Evolutionary conservation across 2,329 filamentous ascomycete species (phyloP).

Genomic region (Fusarium duplospermum): DNA sequence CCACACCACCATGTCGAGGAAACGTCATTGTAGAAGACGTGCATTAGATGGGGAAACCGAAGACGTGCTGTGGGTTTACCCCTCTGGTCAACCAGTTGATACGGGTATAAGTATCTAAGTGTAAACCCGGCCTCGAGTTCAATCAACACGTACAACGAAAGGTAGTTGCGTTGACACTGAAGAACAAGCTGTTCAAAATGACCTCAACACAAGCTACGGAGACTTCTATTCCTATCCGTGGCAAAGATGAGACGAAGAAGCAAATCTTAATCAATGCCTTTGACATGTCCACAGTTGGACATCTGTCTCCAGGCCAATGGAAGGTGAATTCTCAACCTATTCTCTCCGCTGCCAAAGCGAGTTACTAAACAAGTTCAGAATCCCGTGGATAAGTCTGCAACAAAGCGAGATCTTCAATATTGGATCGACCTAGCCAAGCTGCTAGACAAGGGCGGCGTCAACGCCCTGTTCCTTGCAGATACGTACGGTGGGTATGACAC

Average conservation of each 20-base stretch:
- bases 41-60: background rate
- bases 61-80: conserved; percentile 1
- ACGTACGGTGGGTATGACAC: conserved; percentile 74
- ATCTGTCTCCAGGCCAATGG: conserved; percentile 75
- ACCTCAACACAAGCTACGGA: background rate
- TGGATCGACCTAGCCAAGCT: conserved; percentile 74
- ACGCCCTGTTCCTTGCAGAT: conserved; percentile 74
- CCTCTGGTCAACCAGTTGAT: background rate
- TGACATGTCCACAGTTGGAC: conserved; percentile 73
- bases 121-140: background rate
- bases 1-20: background rate
- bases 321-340: conserved; percentile 55
- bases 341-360: background rate
- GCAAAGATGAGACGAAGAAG: conserved; percentile 22
- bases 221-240: background rate
- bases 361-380: conserved; percentile 55
- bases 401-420: conserved; percentile 70
- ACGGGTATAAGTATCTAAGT: background rate
- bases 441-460: conserved; percentile 71
- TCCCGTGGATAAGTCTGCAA: conserved; percentile 69
- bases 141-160: background rate
- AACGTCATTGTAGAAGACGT: background rate
- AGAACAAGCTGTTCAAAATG: background rate
- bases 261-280: conserved; percentile 72
- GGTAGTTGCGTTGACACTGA: background rate